Percentiles rank a stretch among this genome's conserved stretches.
phyloP scores from a whole-genome alignment of 345 rosid species.

The Melaleuca quinquenervia region DNA sequence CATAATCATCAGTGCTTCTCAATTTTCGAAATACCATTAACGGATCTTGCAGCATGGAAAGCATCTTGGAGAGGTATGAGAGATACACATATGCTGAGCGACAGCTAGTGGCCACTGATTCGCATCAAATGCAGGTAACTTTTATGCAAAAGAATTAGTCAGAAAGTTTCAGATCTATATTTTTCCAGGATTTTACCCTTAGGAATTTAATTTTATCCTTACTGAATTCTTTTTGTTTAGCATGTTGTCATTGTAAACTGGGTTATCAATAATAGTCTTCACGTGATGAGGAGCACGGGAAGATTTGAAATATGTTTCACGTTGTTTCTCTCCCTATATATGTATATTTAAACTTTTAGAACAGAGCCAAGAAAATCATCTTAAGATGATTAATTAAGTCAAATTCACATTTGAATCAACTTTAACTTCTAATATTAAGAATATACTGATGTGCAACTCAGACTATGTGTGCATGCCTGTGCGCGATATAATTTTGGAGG shows the following conservation, averaged over 20 bases:
- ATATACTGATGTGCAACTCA: neutral
- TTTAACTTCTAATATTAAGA: neutral
- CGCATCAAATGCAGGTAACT: slow-evolving; percentile 20
- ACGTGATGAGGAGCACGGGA: neutral
- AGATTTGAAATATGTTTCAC: neutral
- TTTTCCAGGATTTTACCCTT: neutral
- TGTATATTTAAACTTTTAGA: neutral
- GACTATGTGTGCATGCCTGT: neutral
- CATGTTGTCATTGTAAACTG: neutral
- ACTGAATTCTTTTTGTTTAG: neutral
- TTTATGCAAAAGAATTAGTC: neutral
- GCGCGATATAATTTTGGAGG: neutral
- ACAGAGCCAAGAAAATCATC: neutral
- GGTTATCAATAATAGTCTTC: neutral
- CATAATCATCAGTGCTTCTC: neutral
- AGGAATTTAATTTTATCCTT: neutral
- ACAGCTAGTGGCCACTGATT: slow-evolving; percentile 14
- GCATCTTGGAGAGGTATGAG: slow-evolving; percentile 63
- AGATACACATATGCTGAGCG: slow-evolving; percentile 27
- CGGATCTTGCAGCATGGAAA: slow-evolving; percentile 52
- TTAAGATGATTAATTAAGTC: neutral
- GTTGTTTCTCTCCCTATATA: neutral
- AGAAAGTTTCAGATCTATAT: neutral
- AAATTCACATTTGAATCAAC: neutral
- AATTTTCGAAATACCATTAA: neutral